Evolutionary conservation across 2,329 filamentous ascomycete species (phyloP).

Genomic region (Pseudocercospora vitis): DNA sequence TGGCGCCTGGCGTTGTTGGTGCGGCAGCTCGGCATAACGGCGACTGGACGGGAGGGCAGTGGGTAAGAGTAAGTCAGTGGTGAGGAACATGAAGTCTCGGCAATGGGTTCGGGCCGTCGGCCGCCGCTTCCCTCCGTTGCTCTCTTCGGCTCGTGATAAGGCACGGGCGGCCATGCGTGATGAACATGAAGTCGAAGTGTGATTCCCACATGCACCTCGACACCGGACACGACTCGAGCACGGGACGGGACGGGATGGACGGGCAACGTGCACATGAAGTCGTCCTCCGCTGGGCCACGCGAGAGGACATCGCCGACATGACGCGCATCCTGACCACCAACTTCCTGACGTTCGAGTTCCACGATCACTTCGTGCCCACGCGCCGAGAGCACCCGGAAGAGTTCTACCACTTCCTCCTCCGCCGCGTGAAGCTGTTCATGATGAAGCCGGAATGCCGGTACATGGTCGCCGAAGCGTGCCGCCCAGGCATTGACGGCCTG

Average conservation of each 20-base stretch:
- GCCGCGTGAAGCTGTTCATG: constrained; percentile 24
- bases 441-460: constrained; percentile 20
- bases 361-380: constrained; percentile 22
- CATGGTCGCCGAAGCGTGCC: constrained; percentile 23
- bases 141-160: too few species aligned
- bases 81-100: too few species aligned
- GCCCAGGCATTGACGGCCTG: constrained; percentile 4
- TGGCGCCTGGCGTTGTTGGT: neutral
- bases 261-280: too few species aligned
- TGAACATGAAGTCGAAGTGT: too few species aligned
- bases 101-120: too few species aligned
- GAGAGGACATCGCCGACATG: constrained; percentile 24
- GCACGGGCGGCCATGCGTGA: too few species aligned
- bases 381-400: constrained; percentile 17
- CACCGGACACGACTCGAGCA: too few species aligned
- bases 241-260: too few species aligned
- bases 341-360: constrained; percentile 19
- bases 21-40: neutral
- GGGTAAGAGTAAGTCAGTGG: too few species aligned
- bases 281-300: constrained; percentile 23
- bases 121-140: too few species aligned
- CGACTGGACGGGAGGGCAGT: neutral
- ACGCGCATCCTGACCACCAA: constrained; percentile 13
- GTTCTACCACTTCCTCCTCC: constrained; percentile 21
- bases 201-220: too few species aligned